Percentiles rank a stretch among this genome's conserved stretches.
These are phyloP conservation scores for Aschersonia sp. DNA, from an alignment of 2,329 filamentous ascomycete genomes.

Conservation along the genomic window DNA sequence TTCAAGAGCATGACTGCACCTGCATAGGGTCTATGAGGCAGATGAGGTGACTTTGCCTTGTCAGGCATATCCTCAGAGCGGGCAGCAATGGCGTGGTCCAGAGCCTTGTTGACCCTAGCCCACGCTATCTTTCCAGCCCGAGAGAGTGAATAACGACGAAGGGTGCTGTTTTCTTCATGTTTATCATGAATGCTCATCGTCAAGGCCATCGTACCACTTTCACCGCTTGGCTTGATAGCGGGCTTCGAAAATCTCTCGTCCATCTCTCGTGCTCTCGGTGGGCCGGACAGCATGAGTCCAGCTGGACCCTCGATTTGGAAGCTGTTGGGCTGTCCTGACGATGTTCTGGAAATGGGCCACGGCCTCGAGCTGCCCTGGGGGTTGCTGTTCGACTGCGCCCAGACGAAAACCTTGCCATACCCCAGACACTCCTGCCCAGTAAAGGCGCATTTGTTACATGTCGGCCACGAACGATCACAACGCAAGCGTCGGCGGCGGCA, in stretches of 20 bases:
- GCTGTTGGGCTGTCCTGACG: background rate
- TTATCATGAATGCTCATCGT: too few relatives aligned
- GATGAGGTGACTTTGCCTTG: background rate
- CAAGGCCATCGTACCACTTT: too few relatives aligned
- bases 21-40: background rate
- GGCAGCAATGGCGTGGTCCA: background rate
- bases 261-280: background rate
- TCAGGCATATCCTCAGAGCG: background rate
- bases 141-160: too few relatives aligned
- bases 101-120: background rate
- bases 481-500: constrained; percentile 45
- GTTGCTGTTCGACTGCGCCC: constrained; percentile 35
- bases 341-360: constrained; percentile 9
- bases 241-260: background rate
- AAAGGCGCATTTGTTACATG: constrained; percentile 42
- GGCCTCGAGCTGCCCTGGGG: constrained; percentile 29
- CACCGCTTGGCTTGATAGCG: too few relatives aligned
- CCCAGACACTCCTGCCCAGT: constrained; percentile 44
- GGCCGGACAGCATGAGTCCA: background rate
- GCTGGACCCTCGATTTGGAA: background rate
- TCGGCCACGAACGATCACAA: constrained; percentile 45
- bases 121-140: background rate
- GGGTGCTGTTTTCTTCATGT: too few relatives aligned
- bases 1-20: background rate
- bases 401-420: constrained; percentile 45